Base-by-base conservation (phyloP, 2,329 filamentous ascomycete genomes). In the Ceratocystis eucalypticola region DNA sequence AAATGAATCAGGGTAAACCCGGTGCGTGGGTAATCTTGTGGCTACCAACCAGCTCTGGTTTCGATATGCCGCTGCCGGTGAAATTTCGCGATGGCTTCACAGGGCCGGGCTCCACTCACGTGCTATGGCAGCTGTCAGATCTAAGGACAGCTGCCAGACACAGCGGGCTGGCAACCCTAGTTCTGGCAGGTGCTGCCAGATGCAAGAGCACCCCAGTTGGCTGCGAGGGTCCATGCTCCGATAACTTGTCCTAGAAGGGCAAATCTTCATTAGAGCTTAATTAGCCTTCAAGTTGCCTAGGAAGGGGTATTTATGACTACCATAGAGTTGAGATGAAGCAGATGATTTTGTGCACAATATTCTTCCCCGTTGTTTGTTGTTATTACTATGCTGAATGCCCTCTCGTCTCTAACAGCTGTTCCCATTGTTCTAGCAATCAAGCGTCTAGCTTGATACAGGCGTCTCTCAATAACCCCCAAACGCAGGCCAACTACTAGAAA, bases 61-160 rank as follows among this genome's bases (percentile, higher is more conserved):
- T 17, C 28, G 25, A 37, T 33, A 8, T 33, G 55, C 15, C 55
- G 55, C 28, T 37, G 25, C 25, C 5, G 30, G 17, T 67, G 66
- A 69, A 69, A 67, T 69, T 69, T 64, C 64, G 66, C 45, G 64
- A 45, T 61, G 65, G 59, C 64, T 55, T 65, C 53, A 67, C 25
- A 62, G 44, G 59, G 45, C 59, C 68, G 55, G 63, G 22, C 66
- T 63, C 37, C 53, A 53, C 63, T 66, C 66, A 69, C 64, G 68
- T 67, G 68, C 62, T 57, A 53, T 1, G 61, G 5, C 61, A 65
- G 53, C 64, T 65, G 55, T 7, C 62, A 50, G 5, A 6, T 10
- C 1, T 2, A 1, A 1, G 8, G 55, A 6, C 64, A 65, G 44
- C 44, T 65, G 64, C 12, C 55, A 48, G 17, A 1, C 5, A 1